A percentile compares a stretch with the other conserved stretches of the same genome.
phyloP scores from a whole-genome alignment of 495 filamentous ascomycete species.

The Penicillium roqueforti region DNA sequence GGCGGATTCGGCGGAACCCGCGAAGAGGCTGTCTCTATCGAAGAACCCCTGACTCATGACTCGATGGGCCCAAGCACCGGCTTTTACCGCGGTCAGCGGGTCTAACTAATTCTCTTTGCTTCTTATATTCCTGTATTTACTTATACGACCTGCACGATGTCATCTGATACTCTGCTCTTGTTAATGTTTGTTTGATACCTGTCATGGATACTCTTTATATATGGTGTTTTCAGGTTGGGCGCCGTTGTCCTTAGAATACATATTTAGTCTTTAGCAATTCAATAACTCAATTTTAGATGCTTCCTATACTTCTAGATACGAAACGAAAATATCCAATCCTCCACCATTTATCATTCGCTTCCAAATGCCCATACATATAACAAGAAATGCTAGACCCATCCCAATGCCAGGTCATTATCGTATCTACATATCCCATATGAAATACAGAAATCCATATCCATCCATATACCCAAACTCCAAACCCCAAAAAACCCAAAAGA shows the following conservation, averaged over 20 bases:
- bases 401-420: conserved; percentile 15
- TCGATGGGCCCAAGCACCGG: conserved; percentile 29
- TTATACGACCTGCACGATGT: conserved; percentile 5
- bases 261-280: not conserved
- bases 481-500: not conserved
- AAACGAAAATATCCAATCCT: not conserved
- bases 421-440: conserved; percentile 17
- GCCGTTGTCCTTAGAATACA: not conserved
- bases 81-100: conserved; percentile 30
- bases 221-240: not conserved
- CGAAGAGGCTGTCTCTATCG: conserved; percentile 20
- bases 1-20: no score
- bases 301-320: not conserved
- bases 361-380: not conserved
- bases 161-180: not conserved
- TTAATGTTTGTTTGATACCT: not conserved
- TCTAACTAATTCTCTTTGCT: conserved; percentile 9
- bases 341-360: not conserved
- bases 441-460: conserved; percentile 9
- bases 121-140: not conserved
- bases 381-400: not conserved
- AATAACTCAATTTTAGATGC: not conserved
- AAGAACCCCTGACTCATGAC: conserved; percentile 40
- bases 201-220: not conserved
- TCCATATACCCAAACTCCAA: not conserved